Percentiles rank a stretch among this genome's conserved stretches.
Evolutionary conservation across 2,329 filamentous ascomycete genomes (phyloP).

Genomic region (Bipolaris bicolor): DNA sequence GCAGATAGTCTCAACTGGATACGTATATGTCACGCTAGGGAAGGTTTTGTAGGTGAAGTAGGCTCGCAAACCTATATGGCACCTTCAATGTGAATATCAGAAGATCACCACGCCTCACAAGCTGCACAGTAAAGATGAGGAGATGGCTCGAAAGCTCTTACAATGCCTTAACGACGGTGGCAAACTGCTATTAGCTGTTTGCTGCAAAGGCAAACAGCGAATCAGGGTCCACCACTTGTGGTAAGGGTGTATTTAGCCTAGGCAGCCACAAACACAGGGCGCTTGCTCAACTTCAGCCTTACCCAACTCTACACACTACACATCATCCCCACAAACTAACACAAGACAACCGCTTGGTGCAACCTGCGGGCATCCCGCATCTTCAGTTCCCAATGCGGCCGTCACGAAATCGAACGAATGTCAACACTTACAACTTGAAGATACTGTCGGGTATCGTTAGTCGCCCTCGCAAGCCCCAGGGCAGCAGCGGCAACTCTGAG

Average conservation of each 20-base stretch:
- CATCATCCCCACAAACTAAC: background rate
- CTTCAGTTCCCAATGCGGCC: background rate
- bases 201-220: background rate
- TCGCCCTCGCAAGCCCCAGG: background rate
- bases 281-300: background rate
- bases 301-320: background rate
- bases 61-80: background rate
- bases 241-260: conserved; percentile 8
- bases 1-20: background rate
- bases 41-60: background rate
- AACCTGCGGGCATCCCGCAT: background rate
- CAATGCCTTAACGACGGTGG: background rate
- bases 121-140: background rate
- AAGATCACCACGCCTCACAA: background rate
- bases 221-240: conserved; percentile 1
- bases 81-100: background rate
- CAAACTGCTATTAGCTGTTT: background rate
- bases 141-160: background rate
- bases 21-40: background rate
- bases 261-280: background rate
- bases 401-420: conserved; percentile 1
- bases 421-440: conserved; percentile 8
- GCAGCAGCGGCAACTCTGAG: background rate
- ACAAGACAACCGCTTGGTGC: background rate
- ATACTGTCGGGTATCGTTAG: background rate